Base-by-base conservation (phyloP, 345 rosid genomes). In the Salix udensis region DNA sequence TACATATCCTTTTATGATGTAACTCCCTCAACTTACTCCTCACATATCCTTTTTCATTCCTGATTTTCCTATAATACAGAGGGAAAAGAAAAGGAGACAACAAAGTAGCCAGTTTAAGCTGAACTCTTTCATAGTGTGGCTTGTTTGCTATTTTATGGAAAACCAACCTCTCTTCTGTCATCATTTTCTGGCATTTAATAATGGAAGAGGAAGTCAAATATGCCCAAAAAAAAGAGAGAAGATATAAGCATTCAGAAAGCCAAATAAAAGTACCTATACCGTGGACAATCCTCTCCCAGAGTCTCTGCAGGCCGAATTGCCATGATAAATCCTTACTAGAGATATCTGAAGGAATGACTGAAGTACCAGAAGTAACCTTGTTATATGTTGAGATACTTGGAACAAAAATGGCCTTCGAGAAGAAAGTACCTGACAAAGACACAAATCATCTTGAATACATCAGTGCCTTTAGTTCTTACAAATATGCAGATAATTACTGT, bases 361-460 rank as follows among this genome's bases (percentile, higher is more conserved):
- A 80, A 70, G 86, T 64, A 14, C 83, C 88, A 36, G 97, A 91
- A 37, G 89, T 89, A 58, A 94, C 97, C 86, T 89, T 94, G 86
- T 81, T 89, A 83, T 92, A 89, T 6, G 81, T 84, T 61, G 98
- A 94, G 84, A 94, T 83, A 82, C 86, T 89, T 31, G 97, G 98
- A 68, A 89, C 93, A 40, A 94, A 94, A 75, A 94, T 85, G 19
- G 92, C 96, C 85, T 89, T 91, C 13, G 93, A 86, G 85, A 94
- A 92, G 81, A 82, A 88, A 68, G 85, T 86, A 79, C 94, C 98
- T 94, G 85, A 74, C 65, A 76, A 80, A 68, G 44, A 76, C 7
- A 68, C 42, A 44, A 62, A 34, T 79, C 75, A 65, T 73, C 68
- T 65, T 65, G 36, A 65, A 30, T 31, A n/a, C 62, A 14, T 39